Evolutionary conservation across 768 basidiomycete species (phyloP).

Genomic region (Naganishia randhawae): DNA sequence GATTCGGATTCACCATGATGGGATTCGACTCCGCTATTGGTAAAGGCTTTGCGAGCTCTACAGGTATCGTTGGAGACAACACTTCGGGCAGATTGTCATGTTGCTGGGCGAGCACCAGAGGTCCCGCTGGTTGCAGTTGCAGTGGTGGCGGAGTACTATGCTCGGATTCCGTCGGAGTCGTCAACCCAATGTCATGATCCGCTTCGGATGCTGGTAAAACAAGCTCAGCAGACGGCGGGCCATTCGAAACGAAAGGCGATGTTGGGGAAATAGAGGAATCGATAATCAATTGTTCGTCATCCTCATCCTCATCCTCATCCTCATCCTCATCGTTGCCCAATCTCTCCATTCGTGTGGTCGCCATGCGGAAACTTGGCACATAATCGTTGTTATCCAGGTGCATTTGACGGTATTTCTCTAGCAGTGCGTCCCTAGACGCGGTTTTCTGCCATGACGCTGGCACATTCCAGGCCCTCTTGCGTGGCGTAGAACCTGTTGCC

Average conservation of each 20-base stretch:
- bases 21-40: neutral
- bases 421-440: conserved; percentile 34
- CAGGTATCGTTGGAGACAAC: conserved; percentile 2
- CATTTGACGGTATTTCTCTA: conserved; percentile 18
- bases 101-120: neutral
- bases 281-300: neutral
- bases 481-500: conserved; percentile 45
- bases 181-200: neutral
- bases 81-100: conserved; percentile 4
- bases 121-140: neutral
- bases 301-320: neutral
- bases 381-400: conserved; percentile 13
- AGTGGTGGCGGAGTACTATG: neutral
- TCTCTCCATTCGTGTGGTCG: neutral
- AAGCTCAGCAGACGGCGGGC: neutral
- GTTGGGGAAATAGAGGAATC: neutral
- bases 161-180: conserved; percentile 2
- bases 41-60: conserved; percentile 11
- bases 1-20: neutral
- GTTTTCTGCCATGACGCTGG: conserved; percentile 42
- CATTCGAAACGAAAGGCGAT: conserved; percentile 6
- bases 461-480: conserved; percentile 45
- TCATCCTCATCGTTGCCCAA: neutral
- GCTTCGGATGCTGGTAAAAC: neutral
- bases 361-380: conserved; percentile 21